These are phyloP conservation scores for Leccinum subgranulosum DNA, from an alignment of 768 basidiomycete genomes.

Conservation along the genomic window DNA sequence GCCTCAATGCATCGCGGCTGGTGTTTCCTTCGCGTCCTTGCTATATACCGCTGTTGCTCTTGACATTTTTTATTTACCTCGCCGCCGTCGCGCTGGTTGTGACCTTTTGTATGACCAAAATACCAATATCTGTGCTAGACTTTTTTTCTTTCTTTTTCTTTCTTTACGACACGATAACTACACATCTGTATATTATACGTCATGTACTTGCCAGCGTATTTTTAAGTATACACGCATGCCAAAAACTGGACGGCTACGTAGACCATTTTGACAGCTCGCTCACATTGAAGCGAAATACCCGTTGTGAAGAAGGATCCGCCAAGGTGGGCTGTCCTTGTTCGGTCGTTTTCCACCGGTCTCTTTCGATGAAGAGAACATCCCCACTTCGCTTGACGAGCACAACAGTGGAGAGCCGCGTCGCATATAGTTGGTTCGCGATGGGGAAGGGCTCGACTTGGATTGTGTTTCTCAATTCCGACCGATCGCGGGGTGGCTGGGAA, in stretches of 20 bases:
- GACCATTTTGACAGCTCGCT: conserved; percentile 17
- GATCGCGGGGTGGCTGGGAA: conserved; percentile 42
- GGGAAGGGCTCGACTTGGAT: conserved; percentile 57
- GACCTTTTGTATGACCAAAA: conserved; percentile 23
- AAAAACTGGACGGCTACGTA: conserved; percentile 11
- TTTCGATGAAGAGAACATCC: conserved; percentile 63
- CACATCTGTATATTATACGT: conserved; percentile 30
- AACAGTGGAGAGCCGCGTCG: conserved; percentile 72
- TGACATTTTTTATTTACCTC: conserved; percentile 23
- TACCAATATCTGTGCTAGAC: conserved; percentile 31
- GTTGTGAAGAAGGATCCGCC: conserved; percentile 42
- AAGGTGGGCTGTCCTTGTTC: conserved; percentile 37
- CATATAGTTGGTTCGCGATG: conserved; percentile 40
- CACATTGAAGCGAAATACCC: conserved; percentile 49
- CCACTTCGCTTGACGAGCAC: conserved; percentile 62
- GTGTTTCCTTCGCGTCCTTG: not conserved
- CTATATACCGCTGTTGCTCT: conserved; percentile 12
- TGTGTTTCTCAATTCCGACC: conserved; percentile 57
- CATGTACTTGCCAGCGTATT: conserved; percentile 27
- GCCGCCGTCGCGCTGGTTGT: conserved; percentile 29
- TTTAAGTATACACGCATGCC: conserved; percentile 7
- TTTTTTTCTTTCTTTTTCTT: not conserved
- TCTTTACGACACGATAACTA: conserved; percentile 16
- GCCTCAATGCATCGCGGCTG: not conserved
- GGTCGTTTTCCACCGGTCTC: conserved; percentile 59